phyloP scores from a whole-genome alignment of 176 grass and related monocot species.

The Alopecurus myosuroides region DNA sequence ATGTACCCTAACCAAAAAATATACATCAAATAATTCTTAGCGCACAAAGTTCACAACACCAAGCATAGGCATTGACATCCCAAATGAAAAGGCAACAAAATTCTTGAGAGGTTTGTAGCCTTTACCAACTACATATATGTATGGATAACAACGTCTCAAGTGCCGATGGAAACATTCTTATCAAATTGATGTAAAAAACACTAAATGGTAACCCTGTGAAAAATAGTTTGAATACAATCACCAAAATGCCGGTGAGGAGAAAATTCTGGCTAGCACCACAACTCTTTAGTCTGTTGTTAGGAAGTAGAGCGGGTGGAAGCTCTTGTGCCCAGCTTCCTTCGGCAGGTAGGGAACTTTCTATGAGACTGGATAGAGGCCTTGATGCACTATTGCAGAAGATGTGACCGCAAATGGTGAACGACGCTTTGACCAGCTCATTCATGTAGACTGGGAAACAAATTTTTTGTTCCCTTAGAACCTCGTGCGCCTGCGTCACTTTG shows the following conservation, averaged over 20 bases:
- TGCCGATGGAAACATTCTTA: background rate
- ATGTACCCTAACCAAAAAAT: background rate
- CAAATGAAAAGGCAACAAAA: background rate
- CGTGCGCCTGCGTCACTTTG: background rate
- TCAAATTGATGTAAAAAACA: slow-evolving; percentile 1
- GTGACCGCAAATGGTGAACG: slow-evolving; percentile 86
- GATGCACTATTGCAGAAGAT: slow-evolving; percentile 85
- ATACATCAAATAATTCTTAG: background rate
- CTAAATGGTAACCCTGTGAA: slow-evolving; percentile 10
- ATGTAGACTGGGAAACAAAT: slow-evolving; percentile 72
- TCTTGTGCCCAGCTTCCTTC: slow-evolving; percentile 32
- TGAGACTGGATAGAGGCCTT: slow-evolving; percentile 33
- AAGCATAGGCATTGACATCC: background rate
- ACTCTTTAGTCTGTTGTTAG: slow-evolving; percentile 17
- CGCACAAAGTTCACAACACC: background rate
- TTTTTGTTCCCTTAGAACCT: slow-evolving; percentile 31
- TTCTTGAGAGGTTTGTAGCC: no score
- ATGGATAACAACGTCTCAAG: background rate
- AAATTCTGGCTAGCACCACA: background rate
- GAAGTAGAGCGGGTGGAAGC: slow-evolving; percentile 75
- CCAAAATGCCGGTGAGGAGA: background rate
- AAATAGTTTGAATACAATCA: background rate
- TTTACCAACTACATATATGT: background rate
- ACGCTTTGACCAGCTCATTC: slow-evolving; percentile 38
- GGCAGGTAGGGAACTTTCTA: slow-evolving; percentile 75